Conservation (phyloP, 2,329 filamentous ascomycete species). For the Stachybotrys echinatus region DNA sequence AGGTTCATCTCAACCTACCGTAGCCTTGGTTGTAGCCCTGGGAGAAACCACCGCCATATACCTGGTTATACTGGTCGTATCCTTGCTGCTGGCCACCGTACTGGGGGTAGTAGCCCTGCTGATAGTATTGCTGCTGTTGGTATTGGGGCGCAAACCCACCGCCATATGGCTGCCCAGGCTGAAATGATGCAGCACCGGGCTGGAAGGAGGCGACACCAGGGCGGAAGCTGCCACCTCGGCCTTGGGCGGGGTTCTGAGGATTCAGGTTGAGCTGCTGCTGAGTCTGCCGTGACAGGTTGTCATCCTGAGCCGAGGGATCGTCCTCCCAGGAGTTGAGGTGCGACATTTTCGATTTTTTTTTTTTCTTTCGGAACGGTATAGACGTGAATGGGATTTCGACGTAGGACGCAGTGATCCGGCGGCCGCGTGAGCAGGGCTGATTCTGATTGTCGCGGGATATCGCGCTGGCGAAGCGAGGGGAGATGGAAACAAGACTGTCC, state of each 20-base stretch:
- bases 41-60: slow-evolving; percentile 46
- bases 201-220: slow-evolving; percentile 61
- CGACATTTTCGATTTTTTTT: slow-evolving; percentile 56
- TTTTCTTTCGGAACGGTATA: not conserved
- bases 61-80: slow-evolving; percentile 48
- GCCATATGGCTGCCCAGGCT: slow-evolving; percentile 65
- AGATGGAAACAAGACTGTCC: no score
- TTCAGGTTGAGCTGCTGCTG: slow-evolving; percentile 73
- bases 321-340: slow-evolving; percentile 95
- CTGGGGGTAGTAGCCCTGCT: slow-evolving; percentile 53
- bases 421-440: not conserved
- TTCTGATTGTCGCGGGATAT: not conserved
- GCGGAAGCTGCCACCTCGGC: slow-evolving; percentile 42
- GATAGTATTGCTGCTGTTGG: slow-evolving; percentile 46
- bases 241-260: slow-evolving; percentile 38
- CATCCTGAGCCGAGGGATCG: slow-evolving; percentile 71
- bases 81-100: slow-evolving; percentile 42
- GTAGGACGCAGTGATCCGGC: not conserved
- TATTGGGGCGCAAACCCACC: slow-evolving; percentile 55
- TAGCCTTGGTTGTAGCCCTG: slow-evolving; percentile 44
- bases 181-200: slow-evolving; percentile 65
- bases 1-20: slow-evolving; percentile 18
- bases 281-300: slow-evolving; percentile 70
- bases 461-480: not conserved
- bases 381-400: slow-evolving; percentile 7